A percentile compares a stretch with the other conserved stretches of the same genome.
Evolutionary conservation across 2,329 filamentous ascomycete species (phyloP).

Genomic region (Venturia aucupariae): DNA sequence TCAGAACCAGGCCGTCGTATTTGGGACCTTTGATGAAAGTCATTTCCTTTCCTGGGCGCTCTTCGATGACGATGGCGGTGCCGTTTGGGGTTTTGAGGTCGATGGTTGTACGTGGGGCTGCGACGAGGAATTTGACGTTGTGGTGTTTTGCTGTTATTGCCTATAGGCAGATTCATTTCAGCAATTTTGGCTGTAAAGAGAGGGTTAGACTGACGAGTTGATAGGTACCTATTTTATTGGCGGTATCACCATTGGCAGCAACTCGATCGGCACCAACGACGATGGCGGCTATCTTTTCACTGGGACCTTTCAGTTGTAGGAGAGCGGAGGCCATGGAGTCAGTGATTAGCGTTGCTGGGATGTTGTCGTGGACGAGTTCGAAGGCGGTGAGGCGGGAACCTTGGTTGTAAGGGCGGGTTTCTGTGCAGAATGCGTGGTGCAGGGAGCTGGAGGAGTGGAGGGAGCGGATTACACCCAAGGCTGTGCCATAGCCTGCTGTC

Average conservation of each 20-base stretch:
- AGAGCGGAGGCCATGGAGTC: conserved; percentile 95
- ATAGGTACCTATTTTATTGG: conserved; percentile 98
- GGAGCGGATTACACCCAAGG: conserved; percentile 84
- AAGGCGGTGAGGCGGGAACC: conserved; percentile 90
- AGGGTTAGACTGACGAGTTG: conserved; percentile 40
- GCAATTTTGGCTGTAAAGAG: neutral
- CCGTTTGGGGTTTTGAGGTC: conserved; percentile 74
- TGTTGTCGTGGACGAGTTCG: conserved; percentile 87
- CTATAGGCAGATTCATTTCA: neutral
- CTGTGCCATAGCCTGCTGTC: conserved; percentile 95
- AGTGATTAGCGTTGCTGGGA: conserved; percentile 84
- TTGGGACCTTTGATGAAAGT: conserved; percentile 75
- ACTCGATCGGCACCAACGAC: conserved; percentile 94
- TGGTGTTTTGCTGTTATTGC: conserved; percentile 86
- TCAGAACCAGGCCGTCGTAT: conserved; percentile 52
- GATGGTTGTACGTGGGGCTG: conserved; percentile 88
- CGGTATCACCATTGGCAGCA: conserved; percentile 92
- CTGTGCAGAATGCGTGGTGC: conserved; percentile 85
- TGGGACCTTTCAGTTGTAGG: conserved; percentile 52
- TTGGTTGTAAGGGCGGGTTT: conserved; percentile 96
- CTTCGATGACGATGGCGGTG: conserved; percentile 77
- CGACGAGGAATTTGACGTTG: conserved; percentile 87
- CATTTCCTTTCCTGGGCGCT: conserved; percentile 72
- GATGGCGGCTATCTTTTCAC: conserved; percentile 66
- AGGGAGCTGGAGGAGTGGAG: conserved; percentile 58